Percentiles rank a stretch among this genome's conserved stretches.
phyloP scores from a whole-genome alignment of 768 basidiomycete species.

The Trichaptum fuscoviolaceum region DNA sequence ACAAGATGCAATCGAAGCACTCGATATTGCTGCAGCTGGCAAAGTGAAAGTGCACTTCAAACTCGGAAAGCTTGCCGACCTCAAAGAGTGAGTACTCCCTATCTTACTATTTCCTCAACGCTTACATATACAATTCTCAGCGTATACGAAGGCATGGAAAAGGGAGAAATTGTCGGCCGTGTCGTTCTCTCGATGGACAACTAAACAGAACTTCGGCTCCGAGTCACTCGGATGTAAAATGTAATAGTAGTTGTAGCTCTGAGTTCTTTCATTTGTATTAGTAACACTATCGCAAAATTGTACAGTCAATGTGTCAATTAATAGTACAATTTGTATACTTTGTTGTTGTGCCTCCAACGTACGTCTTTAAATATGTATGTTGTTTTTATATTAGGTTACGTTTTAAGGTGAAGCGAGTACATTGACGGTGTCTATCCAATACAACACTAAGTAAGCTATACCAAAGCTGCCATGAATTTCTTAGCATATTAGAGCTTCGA shows the following conservation, averaged over 20 bases:
- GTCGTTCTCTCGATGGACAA: conserved; percentile 36
- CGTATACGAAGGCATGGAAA: conserved; percentile 34
- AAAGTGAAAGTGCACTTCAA: conserved; percentile 58
- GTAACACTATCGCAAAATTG: not conserved
- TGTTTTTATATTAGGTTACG: too few relatives aligned
- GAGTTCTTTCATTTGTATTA: not conserved
- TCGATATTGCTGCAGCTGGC: conserved; percentile 68
- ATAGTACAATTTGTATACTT: not conserved
- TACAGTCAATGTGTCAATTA: not conserved
- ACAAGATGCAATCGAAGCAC: conserved; percentile 78
- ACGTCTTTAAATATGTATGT: too few relatives aligned
- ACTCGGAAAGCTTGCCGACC: conserved; percentile 41
- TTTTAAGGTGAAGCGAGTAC: too few relatives aligned
- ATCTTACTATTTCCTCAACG: not conserved
- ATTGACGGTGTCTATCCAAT: too few relatives aligned
- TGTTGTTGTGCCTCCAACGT: too few relatives aligned
- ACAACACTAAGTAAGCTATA: too few relatives aligned
- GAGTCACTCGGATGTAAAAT: not conserved
- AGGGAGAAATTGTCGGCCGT: conserved; percentile 44
- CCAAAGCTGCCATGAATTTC: not conserved
- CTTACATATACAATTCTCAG: conserved; percentile 15
- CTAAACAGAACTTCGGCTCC: not conserved
- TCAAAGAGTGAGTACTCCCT: conserved; percentile 41
- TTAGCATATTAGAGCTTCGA: not conserved
- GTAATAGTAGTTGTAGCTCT: not conserved